Percentiles rank a stretch among this genome's conserved stretches.
These are phyloP conservation scores for Dactylellina drechsleri DNA, from an alignment of 2,329 filamentous ascomycete genomes.

Conservation along the genomic window DNA sequence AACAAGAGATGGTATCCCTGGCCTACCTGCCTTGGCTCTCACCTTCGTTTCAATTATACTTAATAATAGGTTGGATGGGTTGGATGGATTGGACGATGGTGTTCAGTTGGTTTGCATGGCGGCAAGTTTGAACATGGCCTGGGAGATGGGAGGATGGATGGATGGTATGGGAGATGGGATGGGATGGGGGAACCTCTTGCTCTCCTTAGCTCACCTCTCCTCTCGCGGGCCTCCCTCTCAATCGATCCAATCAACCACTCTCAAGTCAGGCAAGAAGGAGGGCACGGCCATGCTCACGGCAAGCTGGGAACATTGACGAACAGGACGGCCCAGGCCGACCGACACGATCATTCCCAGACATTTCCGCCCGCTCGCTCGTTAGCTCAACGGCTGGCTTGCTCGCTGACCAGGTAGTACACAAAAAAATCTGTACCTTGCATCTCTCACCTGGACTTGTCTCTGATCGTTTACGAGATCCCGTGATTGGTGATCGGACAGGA, in stretches of 20 bases:
- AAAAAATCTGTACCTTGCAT: background rate
- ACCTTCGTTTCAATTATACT: background rate
- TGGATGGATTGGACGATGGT: no score
- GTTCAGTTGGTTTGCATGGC: no score
- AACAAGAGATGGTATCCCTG: background rate
- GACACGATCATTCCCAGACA: background rate
- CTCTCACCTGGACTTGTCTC: background rate
- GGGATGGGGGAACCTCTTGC: no score
- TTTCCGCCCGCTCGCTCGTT: background rate
- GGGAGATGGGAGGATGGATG: no score
- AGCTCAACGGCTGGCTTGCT: background rate
- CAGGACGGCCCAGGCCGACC: background rate
- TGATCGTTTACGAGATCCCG: background rate
- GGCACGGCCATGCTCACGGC: no score
- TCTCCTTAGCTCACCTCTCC: no score
- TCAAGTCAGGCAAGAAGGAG: background rate
- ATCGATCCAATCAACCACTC: background rate
- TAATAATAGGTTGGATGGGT: no score
- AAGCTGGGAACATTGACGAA: no score
- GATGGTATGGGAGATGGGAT: no score
- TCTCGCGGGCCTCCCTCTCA: no score
- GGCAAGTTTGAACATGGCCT: no score
- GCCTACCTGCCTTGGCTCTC: background rate
- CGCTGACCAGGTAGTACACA: no score
- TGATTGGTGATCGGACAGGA: background rate